Evolutionary conservation across 306 rosid species (phyloP).

Genomic region (Vigna radiata): DNA sequence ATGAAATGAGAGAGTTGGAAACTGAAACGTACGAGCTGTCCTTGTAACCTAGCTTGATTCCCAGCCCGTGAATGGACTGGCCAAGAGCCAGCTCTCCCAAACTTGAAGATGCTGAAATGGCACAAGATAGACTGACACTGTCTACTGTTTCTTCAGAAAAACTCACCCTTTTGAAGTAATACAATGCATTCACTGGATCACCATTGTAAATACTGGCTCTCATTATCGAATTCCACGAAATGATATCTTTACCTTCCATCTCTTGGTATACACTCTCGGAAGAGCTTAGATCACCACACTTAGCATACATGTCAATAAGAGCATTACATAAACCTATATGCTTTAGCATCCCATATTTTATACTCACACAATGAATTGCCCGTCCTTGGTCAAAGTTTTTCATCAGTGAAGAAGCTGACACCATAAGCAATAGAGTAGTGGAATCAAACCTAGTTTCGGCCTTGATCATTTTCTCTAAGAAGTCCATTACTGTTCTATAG

Average conservation of each 20-base stretch:
- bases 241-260: slow-evolving; percentile 52
- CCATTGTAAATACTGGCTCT: slow-evolving; percentile 56
- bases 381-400: slow-evolving; percentile 54
- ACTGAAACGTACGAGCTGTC: slow-evolving; percentile 51
- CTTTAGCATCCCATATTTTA: slow-evolving; percentile 60
- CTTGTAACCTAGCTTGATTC: slow-evolving; percentile 58
- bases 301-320: slow-evolving; percentile 62
- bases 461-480: slow-evolving; percentile 52
- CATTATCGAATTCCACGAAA: slow-evolving; percentile 69
- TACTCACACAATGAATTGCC: slow-evolving; percentile 55
- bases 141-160: slow-evolving; percentile 49
- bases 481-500: slow-evolving; percentile 46
- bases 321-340: slow-evolving; percentile 55
- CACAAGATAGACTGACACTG: slow-evolving; percentile 54
- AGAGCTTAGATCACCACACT: slow-evolving; percentile 52
- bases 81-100: slow-evolving; percentile 54
- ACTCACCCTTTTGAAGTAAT: slow-evolving; percentile 52
- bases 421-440: slow-evolving; percentile 64
- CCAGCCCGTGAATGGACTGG: slow-evolving; percentile 50
- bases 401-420: slow-evolving; percentile 46
- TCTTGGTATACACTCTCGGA: slow-evolving; percentile 51
- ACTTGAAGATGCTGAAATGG: slow-evolving; percentile 54
- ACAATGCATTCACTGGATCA: slow-evolving; percentile 47
- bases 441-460: slow-evolving; percentile 56
- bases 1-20: slow-evolving; percentile 65